Conservation (phyloP, 306 rosid species). For the Cercis canadensis region DNA sequence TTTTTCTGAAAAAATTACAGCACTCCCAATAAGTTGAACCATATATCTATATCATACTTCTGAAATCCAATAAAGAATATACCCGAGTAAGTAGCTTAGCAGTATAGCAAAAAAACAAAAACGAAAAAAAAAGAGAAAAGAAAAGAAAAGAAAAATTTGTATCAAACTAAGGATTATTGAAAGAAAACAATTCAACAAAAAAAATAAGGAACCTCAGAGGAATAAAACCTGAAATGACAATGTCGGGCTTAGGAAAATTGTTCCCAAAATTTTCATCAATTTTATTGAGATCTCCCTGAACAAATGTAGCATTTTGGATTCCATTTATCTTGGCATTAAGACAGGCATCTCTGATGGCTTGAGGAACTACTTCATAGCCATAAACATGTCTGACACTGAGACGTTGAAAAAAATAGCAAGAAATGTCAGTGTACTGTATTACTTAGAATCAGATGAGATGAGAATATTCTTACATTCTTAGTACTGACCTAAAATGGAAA, state of each 20-base stretch:
- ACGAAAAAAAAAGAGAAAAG: too few species aligned
- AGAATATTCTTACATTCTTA: neutral
- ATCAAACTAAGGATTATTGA: too few species aligned
- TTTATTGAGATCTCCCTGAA: slow-evolving; percentile 93
- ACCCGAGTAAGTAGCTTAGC: too few species aligned
- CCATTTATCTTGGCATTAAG: slow-evolving; percentile 77
- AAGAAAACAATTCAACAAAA: neutral
- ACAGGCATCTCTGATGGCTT: slow-evolving; percentile 87
- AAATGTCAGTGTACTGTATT: neutral
- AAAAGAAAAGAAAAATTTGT: too few species aligned
- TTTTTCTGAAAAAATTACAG: too few species aligned
- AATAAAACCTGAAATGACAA: slow-evolving; percentile 81
- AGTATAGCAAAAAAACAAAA: too few species aligned
- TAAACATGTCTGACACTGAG: slow-evolving; percentile 82
- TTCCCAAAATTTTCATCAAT: slow-evolving; percentile 85
- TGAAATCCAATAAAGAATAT: too few species aligned
- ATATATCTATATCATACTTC: too few species aligned
- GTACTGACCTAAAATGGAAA: slow-evolving; percentile 15
- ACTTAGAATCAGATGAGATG: slow-evolving; percentile 6
- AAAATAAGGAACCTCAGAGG: slow-evolving; percentile 22
- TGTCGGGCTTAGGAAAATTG: slow-evolving; percentile 86
- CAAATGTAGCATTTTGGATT: slow-evolving; percentile 84
- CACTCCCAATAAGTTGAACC: too few species aligned
- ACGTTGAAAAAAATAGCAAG: slow-evolving; percentile 25
- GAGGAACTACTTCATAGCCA: slow-evolving; percentile 92